Evolutionary conservation across 108 stramenopile species (phyloP).

Genomic region (Parmales sp.): DNA sequence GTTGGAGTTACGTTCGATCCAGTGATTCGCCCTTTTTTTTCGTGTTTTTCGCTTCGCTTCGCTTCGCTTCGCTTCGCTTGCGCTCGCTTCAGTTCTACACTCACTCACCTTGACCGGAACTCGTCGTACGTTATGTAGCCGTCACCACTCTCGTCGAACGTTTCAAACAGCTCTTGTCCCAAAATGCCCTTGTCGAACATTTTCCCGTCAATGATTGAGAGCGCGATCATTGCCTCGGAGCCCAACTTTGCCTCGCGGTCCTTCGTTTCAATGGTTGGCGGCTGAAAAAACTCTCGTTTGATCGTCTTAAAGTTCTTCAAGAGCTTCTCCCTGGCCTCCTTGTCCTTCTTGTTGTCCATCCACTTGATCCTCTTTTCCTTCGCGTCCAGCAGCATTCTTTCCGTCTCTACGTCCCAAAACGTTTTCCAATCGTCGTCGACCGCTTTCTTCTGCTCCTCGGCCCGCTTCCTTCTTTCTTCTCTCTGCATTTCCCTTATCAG

Average conservation of each 20-base stretch:
- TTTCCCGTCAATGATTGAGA: slow-evolving; percentile 16
- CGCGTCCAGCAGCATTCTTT: not conserved
- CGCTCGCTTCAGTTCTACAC: too few species aligned
- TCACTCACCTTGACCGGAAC: slow-evolving; percentile 21
- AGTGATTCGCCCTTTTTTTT: too few species aligned
- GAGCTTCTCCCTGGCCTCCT: slow-evolving; percentile 18
- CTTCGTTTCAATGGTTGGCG: slow-evolving; percentile 20
- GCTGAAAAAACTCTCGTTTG: slow-evolving; percentile 19
- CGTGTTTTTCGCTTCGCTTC: too few species aligned
- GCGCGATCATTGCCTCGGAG: slow-evolving; percentile 22
- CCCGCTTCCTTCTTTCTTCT: slow-evolving; percentile 18
- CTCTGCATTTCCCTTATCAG: slow-evolving; percentile 6
- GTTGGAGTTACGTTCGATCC: too few species aligned
- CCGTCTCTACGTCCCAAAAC: slow-evolving; percentile 15
- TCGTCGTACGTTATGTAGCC: slow-evolving; percentile 26
- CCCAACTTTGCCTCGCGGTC: slow-evolving; percentile 19
- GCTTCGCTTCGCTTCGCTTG: too few species aligned
- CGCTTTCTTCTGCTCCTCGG: slow-evolving; percentile 12
- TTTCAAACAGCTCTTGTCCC: slow-evolving; percentile 20
- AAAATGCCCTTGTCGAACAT: slow-evolving; percentile 21
- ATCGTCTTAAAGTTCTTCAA: slow-evolving; percentile 20
- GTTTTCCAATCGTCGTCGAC: slow-evolving; percentile 8
- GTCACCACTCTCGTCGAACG: slow-evolving; percentile 26
- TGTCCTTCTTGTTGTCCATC: slow-evolving; percentile 8
- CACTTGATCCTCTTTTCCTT: not conserved